A percentile compares a stretch with the other conserved stretches of the same genome.
These are phyloP conservation scores for Paraleonurus japonicus DNA, from an alignment of 257 asterid species.

Conservation along the genomic window DNA sequence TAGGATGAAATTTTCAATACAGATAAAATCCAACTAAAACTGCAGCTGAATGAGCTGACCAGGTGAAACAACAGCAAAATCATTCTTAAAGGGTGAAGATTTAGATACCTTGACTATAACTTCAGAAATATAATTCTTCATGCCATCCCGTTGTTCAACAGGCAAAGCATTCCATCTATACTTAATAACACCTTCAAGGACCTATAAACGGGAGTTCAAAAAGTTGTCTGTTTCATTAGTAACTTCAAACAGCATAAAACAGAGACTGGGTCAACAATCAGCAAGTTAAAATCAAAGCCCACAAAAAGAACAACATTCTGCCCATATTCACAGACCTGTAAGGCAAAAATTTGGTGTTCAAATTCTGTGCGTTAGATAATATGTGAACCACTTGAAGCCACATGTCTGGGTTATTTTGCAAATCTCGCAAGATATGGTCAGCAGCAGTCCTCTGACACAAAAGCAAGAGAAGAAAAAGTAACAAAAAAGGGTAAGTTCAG, in stretches of 20 bases:
- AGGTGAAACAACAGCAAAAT: background rate
- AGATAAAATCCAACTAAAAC: background rate
- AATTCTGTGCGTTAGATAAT: slow-evolving; percentile 68
- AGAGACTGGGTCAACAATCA: slow-evolving; percentile 7
- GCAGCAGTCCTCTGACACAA: slow-evolving; percentile 81
- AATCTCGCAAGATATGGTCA: slow-evolving; percentile 85
- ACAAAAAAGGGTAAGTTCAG: background rate
- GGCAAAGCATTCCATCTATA: slow-evolving; percentile 99
- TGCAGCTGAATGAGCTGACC: background rate
- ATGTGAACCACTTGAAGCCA: slow-evolving; percentile 99
- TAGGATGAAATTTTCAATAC: slow-evolving; percentile 18
- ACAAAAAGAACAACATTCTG: background rate
- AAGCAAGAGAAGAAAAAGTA: slow-evolving; percentile 15
- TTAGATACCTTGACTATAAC: slow-evolving; percentile 84
- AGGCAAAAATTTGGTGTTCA: slow-evolving; percentile 90
- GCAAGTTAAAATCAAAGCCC: slow-evolving; percentile 9
- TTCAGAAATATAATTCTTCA: slow-evolving; percentile 98
- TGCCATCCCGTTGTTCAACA: slow-evolving; percentile 94
- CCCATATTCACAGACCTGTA: slow-evolving; percentile 65
- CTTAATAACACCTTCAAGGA: slow-evolving; percentile 95
- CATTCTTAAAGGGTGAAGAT: background rate
- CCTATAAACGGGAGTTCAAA: slow-evolving; percentile 51
- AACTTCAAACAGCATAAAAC: slow-evolving; percentile 6
- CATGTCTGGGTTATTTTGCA: slow-evolving; percentile 92
- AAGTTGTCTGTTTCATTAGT: slow-evolving; percentile 15